Evolutionary conservation across 257 asterid genomes (phyloP), one percentile per base, ranked within the genome.

Genomic region (Ilex asprella): DNA sequence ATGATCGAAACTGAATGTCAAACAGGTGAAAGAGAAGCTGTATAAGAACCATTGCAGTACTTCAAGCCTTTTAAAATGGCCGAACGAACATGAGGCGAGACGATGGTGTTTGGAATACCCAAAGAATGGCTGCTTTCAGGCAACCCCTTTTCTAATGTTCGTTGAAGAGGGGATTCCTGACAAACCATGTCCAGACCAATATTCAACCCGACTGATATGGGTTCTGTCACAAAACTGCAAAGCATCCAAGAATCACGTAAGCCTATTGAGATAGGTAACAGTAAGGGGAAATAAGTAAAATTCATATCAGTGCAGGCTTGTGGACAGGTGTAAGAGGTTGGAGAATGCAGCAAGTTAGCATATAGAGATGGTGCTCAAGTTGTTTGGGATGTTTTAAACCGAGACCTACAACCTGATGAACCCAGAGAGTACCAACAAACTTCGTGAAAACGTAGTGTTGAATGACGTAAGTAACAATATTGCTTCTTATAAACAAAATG

Each of bases 191-290:
- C 79, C 68, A 89, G 71, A 77, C 93, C 92, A 58, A 76, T 65
- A 62, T 92, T 92, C 82, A 92, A 82, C 67, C 91, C 95, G 56
- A 76, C 62, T 31, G 96, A 86, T 0, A 80, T 67, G 39, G 87
- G 71, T 59, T 83, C 90, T 0, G 91, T 79, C 66, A 63, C 70
- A 63, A 92, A 89, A 65, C 99, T 92, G 93, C 83, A 82, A 50
- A 49, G 16, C 30, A 56, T 63, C 14, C 30, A 59, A 65, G 60
- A 55, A 10, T 49, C 66, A 54, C 41, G 44, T 14, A 59, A 72
- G 41, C 41, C 41, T 35, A 5, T 35, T 35, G 7, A 2, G 1
- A 3, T 35, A 7, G 8, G 41, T 35, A 0, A 2, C 41, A 35
- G 8, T 35, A 35, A 35, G 41, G 8, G 8, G 41, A 35, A 35